Evolutionary conservation across 139 green algal species (phyloP).

Genomic region (Chlamydomonas schloesseri): DNA sequence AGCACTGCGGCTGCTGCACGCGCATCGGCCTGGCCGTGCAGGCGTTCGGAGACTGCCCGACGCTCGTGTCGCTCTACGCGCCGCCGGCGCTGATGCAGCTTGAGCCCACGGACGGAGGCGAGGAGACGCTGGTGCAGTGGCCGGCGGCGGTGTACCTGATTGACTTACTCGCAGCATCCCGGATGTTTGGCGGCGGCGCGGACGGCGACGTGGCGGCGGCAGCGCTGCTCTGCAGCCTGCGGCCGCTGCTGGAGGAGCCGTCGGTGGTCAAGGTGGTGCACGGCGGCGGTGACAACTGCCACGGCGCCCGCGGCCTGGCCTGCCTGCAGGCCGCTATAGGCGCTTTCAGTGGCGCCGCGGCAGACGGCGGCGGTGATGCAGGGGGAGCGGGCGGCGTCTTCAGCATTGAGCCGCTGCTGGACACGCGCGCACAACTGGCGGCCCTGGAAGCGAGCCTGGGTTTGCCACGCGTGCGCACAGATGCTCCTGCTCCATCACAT

Average conservation of each 20-base stretch:
- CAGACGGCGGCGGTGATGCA: too few relatives aligned
- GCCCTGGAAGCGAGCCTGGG: neutral
- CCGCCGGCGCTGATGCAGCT: neutral
- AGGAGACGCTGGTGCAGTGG: neutral
- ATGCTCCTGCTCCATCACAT: neutral
- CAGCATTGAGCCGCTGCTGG: neutral
- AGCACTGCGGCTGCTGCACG: neutral
- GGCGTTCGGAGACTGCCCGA: neutral
- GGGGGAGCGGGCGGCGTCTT: too few relatives aligned
- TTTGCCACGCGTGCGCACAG: neutral
- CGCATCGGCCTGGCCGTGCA: constrained; percentile 11
- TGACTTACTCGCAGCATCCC: neutral
- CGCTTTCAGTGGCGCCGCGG: neutral
- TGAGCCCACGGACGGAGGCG: too few relatives aligned
- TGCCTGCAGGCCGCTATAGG: neutral
- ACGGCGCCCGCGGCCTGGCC: too few relatives aligned
- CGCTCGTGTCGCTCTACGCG: constrained; percentile 22
- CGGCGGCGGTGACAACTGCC: too few relatives aligned
- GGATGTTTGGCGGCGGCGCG: neutral
- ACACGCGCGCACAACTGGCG: neutral
- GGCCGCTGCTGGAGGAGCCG: neutral
- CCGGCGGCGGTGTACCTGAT: constrained; percentile 14
- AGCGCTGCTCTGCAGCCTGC: neutral
- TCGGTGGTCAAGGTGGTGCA: constrained; percentile 35
- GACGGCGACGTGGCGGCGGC: neutral